Conservation (phyloP, 2,329 filamentous ascomycete species). For the Phoma sp. region DNA sequence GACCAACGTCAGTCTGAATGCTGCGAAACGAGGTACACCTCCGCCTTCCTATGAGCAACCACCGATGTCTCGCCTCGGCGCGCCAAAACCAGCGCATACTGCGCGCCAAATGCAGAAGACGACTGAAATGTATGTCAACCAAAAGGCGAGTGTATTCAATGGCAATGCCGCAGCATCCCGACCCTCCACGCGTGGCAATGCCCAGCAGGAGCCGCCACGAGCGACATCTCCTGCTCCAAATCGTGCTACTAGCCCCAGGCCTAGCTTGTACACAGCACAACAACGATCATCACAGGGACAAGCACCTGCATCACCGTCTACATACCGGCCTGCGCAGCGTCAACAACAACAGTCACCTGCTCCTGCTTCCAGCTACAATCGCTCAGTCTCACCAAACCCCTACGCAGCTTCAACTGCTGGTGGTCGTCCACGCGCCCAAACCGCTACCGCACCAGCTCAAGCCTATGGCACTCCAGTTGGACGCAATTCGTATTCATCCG, state of each 20-base stretch:
- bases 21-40: slow-evolving; percentile 75
- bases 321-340: slow-evolving; percentile 16
- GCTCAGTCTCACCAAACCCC: slow-evolving; percentile 66
- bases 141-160: slow-evolving; percentile 81
- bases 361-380: slow-evolving; percentile 21
- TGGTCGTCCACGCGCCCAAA: slow-evolving; percentile 47
- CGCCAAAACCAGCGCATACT: slow-evolving; percentile 90
- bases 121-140: slow-evolving; percentile 84
- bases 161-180: slow-evolving; percentile 56
- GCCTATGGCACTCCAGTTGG: slow-evolving; percentile 43
- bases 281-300: slow-evolving; percentile 24
- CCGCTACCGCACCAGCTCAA: slow-evolving; percentile 45
- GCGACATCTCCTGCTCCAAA: slow-evolving; percentile 72
- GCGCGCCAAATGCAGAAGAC: slow-evolving; percentile 95
- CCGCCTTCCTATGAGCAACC: slow-evolving; percentile 80
- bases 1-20: slow-evolving; percentile 55
- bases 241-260: slow-evolving; percentile 65
- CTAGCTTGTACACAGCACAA: slow-evolving; percentile 55
- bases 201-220: slow-evolving; percentile 53
- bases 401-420: slow-evolving; percentile 55
- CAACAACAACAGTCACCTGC: slow-evolving; percentile 23
- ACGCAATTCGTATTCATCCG: slow-evolving; percentile 47
- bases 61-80: slow-evolving; percentile 79
- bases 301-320: slow-evolving; percentile 17
- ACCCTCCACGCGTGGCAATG: slow-evolving; percentile 63